Percentiles rank a stretch among this genome's conserved stretches.
Conservation (phyloP, 2,329 filamentous ascomycete species). For the Laburnicola sp. region DNA sequence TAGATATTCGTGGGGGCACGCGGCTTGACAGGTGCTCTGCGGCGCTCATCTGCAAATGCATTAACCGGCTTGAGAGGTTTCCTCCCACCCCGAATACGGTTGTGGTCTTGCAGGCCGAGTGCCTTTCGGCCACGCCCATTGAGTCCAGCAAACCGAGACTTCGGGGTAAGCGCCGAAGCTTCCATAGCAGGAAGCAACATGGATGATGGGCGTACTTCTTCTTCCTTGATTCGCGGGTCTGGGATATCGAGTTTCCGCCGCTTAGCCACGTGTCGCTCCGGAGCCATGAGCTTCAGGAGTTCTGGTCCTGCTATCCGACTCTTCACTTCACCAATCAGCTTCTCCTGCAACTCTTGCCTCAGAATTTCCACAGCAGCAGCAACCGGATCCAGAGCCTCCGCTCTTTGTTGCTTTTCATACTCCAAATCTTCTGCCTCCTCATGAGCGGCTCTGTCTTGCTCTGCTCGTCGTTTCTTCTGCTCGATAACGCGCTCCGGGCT, state of each 20-base stretch:
- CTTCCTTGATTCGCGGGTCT: conserved; percentile 63
- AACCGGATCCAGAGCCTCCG: conserved; percentile 88
- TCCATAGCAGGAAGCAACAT: conserved; percentile 61
- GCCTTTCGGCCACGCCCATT: conserved; percentile 47
- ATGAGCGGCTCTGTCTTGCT: conserved; percentile 66
- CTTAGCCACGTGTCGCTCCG: conserved; percentile 76
- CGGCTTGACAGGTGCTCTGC: conserved; percentile 57
- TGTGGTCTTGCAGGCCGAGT: conserved; percentile 50
- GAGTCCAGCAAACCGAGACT: conserved; percentile 50
- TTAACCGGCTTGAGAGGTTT: conserved; percentile 46
- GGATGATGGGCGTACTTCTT: conserved; percentile 59
- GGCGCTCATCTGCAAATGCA: conserved; percentile 61
- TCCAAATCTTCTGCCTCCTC: conserved; percentile 83
- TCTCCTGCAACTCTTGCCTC: conserved; percentile 78
- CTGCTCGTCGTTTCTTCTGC: conserved; percentile 62
- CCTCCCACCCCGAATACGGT: conserved; percentile 46
- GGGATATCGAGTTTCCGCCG: conserved; percentile 77
- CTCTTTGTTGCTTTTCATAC: conserved; percentile 85
- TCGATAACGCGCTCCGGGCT: conserved; percentile 55
- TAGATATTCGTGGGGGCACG: conserved; percentile 75
- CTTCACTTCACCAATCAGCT: conserved; percentile 85
- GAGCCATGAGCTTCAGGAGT: conserved; percentile 80
- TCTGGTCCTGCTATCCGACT: conserved; percentile 81
- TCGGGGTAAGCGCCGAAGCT: conserved; percentile 65
- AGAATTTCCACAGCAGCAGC: conserved; percentile 78